Base-by-base conservation (phyloP, 2,329 filamentous ascomycete species). In the Diplodia mutila region DNA sequence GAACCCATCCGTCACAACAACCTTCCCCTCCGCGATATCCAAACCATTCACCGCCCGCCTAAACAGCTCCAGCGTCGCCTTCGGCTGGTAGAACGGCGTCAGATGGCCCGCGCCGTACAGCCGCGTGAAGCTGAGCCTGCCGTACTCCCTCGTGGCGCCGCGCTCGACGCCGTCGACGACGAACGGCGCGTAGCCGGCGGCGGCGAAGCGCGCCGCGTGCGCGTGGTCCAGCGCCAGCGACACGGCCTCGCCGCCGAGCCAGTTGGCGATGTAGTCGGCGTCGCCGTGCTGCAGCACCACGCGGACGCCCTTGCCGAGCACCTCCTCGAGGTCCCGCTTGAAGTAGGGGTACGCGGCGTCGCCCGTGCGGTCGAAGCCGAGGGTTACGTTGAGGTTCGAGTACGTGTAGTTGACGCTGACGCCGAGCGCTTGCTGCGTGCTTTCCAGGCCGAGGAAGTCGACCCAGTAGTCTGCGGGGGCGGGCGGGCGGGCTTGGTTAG, bases 191-290 rank as follows among this genome's bases (percentile, higher is more conserved):
- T 90, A 87, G 77, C 94, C 95, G 0, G 91, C 91, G 0, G n/a
- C 55, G 14, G 34, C n/a, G 37, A 59, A 59, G 32, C 39, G 32
- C n/a, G 14, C 54, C 7, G 54, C 34, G 34, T 59, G 21, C 32
- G 54, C 23, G 55, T 59, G 42, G 32, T 59, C 23, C 78, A 72
- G 89, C 89, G 48, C 75, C 72, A 0, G 82, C 2, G 89, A 90
- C 54, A 92, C 84, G 4, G 90, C 89, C 78, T 95, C 85, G 37
- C 91, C 92, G 23, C 92, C 92, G 71, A 90, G 81, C 87, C 90
- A 87, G 73, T 87, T 87, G 78, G 84, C 85, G 18, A 65, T 37
- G 69, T 52, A 88, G 73, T 89, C 86, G 4, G 84, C 80, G 72
- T 89, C 87, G 3, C 86, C 86, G 71, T 88, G 87, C 49, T 86